Percentiles rank a stretch among this genome's conserved stretches.
phyloP scores from a whole-genome alignment of 2,329 filamentous ascomycete genomes.

The Cladosporium sp. region DNA sequence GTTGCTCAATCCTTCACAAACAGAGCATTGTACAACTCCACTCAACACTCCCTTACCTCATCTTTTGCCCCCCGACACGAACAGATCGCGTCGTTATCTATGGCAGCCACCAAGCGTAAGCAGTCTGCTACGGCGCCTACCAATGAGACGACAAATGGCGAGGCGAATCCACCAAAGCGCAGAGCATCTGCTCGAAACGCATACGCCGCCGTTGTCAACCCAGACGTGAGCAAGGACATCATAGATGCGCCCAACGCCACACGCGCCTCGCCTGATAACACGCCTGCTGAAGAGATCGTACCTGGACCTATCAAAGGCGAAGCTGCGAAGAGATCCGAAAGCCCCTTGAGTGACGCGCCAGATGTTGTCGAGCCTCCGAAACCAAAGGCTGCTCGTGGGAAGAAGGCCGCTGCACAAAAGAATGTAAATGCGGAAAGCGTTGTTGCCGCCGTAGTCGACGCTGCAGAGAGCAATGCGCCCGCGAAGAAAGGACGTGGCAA shows the following conservation, averaged over 20 bases:
- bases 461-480: constrained; percentile 14
- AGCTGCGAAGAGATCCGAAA: constrained; percentile 22
- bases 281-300: constrained; percentile 28
- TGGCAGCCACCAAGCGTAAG: constrained; percentile 27
- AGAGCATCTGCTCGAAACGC: constrained; percentile 17
- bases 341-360: constrained; percentile 33
- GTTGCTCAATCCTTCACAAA: not conserved
- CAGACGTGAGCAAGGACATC: constrained; percentile 36
- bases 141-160: constrained; percentile 15
- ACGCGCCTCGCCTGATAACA: constrained; percentile 42
- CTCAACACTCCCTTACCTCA: not conserved
- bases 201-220: constrained; percentile 21
- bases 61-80: not conserved
- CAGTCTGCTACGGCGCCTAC: constrained; percentile 15
- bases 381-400: constrained; percentile 21
- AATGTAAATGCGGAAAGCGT: constrained; percentile 18
- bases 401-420: constrained; percentile 18
- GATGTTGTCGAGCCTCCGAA: constrained; percentile 28
- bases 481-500: constrained; percentile 14
- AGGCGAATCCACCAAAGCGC: constrained; percentile 17
- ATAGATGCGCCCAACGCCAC: constrained; percentile 39
- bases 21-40: not conserved
- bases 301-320: constrained; percentile 25
- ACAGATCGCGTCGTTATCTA: constrained; percentile 8
- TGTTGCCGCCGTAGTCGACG: constrained; percentile 14